Base-by-base conservation (phyloP, 345 rosid species). In the Clausena lansium region DNA sequence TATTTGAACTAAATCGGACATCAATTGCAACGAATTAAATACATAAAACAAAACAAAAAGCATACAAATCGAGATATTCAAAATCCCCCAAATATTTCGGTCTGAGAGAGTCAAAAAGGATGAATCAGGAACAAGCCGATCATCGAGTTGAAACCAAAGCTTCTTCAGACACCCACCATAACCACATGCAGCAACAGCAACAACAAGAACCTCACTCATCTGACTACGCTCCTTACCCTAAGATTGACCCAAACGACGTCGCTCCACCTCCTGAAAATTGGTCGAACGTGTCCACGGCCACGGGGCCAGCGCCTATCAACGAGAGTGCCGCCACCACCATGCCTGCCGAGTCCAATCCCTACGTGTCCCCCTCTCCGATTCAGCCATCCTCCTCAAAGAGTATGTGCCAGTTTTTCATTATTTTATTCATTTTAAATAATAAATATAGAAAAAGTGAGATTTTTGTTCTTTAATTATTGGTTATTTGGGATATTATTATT, bases 161-260 rank as follows among this genome's bases (percentile, higher is more conserved):
- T 54, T 28, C 84, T 15, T 55, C 86, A 15, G 55, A 77, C 17
- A 24, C 86, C 7, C 52, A 52, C 59, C 57, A 67, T 13, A 77
- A 52, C 59, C 57, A 67, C 9, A 77, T 75, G 10, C 41, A 81
- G 57, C 7, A 50, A 50, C 41, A 81, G 57, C 7, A 50, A 50
- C 20, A 50, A 17, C 20, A 52, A 52, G 57, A 52, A 47, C 80
- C 88, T 75, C 90, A 79, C 76, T 82, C 93, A 71, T 41, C 96
- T 17, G 99, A 95, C 47, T 90, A 95, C 86, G 91, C 98, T 70
- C 95, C 97, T 28, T 95, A 93, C 87, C 99, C 99, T 33, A 91
- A 84, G 82, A 81, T 95, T 79, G 97, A 92, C 36, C 93, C 98
- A 13, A 77, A 82, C 81, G 99, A 93, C 78, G 90, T 91, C 70